Evolutionary conservation across 2,329 filamentous ascomycete species (phyloP), one percentile per base, ranked within the genome.

Genomic region (Gaeumannomyces sp.): DNA sequence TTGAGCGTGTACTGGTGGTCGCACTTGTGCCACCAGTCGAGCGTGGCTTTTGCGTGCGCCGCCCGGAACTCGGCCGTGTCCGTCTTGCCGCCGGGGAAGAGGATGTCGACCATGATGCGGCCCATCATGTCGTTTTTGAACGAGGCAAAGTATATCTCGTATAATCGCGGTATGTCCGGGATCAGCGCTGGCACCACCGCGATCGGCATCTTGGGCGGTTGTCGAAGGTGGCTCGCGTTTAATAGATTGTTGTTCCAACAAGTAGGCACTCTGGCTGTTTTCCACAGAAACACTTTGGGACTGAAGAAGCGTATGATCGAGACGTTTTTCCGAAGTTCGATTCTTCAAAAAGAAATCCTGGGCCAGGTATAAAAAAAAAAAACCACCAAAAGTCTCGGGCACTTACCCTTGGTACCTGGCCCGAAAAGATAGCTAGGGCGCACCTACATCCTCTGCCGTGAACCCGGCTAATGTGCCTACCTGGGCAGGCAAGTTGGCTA

Each of bases 1-100:
- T 83, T 83, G 66, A 78, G 72, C 6, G 79, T 82, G 70, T 81
- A 80, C 65, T 82, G 80, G 25, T 72, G 71, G 16, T 73, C 70
- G 65, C 71, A 75, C 16, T 71, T 74, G 63, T 78, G 73, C 74
- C 76, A 77, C 70, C 73, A 79, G 8, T 70, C 73, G 19, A 78
- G 68, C 1, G 78, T 80, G 27, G 76, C 78, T 2, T 72, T 72
- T 33, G 78, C 73, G 67, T 83, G 81, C 4, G 71, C 74, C 64
- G 78, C 75, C 56, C 80, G 77, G 70, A 80, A 80, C 53, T 76
- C 73, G 6, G 74, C 72, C 38, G 70, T 68, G 28, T 74, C 71
- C 62, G 69, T 57, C 57, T 59, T 59, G 53, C 74, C 72, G 25
- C 64, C 67, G 0, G 80, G 77, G 64, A 80, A 81, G 19, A 81